Base-by-base conservation (phyloP, 1,139 yeast species). In the Saccharomycopsis crataegensis region DNA sequence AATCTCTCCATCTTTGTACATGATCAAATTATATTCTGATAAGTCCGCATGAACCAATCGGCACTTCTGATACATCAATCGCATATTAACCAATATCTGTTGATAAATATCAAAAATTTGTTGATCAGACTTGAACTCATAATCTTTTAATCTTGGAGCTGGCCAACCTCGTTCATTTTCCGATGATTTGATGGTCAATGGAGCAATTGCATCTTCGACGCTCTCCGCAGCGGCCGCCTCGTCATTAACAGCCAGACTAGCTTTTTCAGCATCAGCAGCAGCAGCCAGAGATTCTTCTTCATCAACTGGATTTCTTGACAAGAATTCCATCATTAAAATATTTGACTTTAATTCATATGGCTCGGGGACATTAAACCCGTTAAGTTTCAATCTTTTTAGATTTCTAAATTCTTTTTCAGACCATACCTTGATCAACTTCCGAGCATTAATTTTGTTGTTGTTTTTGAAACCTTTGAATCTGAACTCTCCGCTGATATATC, bases 361-460 rank as follows among this genome's bases (percentile, higher is more conserved):
- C 65, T 87, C 86, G 0, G 99, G 99, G 53, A 91, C 86, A 12
- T 96, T 95, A 48, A 94, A 86, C 0, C 95, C 96, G 56, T 82
- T 78, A 50, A 77, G 70, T 65, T 86, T 74, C 31, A 94, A 74
- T 65, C 99, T 76, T 65, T 88, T 91, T 67, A 94, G 74, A 65
- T 94, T 94, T 55, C 99, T 73, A 62, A 90, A 91, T 69, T 94
- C 99, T 65, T 94, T 94, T 67, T 94, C 99, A 0, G 99, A 99
- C 99, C 99, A 94, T 38, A 91, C 77, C 67, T 89, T 88, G 58
- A 94, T 96, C 98, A 94, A 93, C 66, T 91, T 91, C 63, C 99
- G 77, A 7, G 99, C 98, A 64, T 94, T 94, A 61, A 90, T 89
- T 63, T 89, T 91, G 57, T 79, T 80, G 42, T 55, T 56, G 61